Evolutionary conservation across 164 flowering plant genomes (phyloP).

Genomic region (Aristolochia californica): DNA sequence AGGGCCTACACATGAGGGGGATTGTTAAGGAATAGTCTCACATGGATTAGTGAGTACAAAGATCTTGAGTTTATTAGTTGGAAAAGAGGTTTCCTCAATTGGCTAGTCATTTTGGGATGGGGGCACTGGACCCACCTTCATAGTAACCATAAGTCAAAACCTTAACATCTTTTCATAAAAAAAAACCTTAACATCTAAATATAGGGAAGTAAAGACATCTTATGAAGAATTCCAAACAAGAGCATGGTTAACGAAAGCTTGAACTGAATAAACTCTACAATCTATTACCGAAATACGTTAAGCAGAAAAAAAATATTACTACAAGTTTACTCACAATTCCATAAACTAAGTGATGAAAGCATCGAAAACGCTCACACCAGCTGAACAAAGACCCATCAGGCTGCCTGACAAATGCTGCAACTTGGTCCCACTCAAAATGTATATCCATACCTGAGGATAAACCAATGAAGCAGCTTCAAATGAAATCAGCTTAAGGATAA

Average conservation of each 20-base stretch:
- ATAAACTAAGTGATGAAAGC: conserved; percentile 64
- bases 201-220: too few relatives aligned
- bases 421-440: conserved; percentile 79
- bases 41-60: too few relatives aligned
- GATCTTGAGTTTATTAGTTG: too few relatives aligned
- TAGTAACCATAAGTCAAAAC: too few relatives aligned
- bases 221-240: not conserved
- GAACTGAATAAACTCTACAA: too few relatives aligned
- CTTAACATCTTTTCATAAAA: too few relatives aligned
- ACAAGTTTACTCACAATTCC: conserved; percentile 55
- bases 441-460: conserved; percentile 72
- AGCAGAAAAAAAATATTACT: not conserved
- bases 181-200: not conserved
- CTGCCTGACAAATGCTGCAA: conserved; percentile 70
- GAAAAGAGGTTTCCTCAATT: too few relatives aligned
- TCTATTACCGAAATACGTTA: too few relatives aligned
- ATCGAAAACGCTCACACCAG: conserved; percentile 83
- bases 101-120: too few relatives aligned
- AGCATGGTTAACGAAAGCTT: not conserved
- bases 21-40: too few relatives aligned
- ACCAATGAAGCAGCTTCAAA: not conserved
- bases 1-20: too few relatives aligned
- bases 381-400: conserved; percentile 91
- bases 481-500: not conserved
- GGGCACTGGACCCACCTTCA: too few relatives aligned